Base-by-base conservation (phyloP, 352 stramenopile genomes). In the Phytophthora fragariae region DNA sequence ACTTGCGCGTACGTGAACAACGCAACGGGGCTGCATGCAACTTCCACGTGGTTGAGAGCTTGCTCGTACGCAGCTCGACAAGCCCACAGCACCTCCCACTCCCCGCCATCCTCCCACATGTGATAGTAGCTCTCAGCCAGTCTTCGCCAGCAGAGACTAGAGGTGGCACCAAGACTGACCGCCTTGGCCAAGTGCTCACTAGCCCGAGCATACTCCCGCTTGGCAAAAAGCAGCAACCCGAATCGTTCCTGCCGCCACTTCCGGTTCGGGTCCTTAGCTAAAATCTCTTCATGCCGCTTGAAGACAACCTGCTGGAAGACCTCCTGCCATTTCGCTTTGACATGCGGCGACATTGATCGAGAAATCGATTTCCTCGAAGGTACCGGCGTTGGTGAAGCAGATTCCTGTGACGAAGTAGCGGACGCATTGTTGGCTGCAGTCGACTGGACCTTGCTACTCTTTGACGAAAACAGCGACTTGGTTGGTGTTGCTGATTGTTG, bases 221-320 rank as follows among this genome's bases (percentile, higher is more conserved):
- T 77, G 0, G 75, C 62, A 27, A 86, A 93, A 3, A 91, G 68
- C 39, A 91, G 59, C 7, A 89, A 62, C 0, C 83, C 85, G 46
- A 93, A 86, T 9, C 86, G 79, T 53, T 93, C 85, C 37, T 95
- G 88, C 12, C 86, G 70, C 88, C 85, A 93, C 57, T 77, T 79
- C 14, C 86, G 80, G 17, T 86, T 83, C 5, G 80, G 72, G 21
- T 92, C 81, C 52, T 88, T 91, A 19, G 57, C 53, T 11, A 93
- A 61, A 46, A 92, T 86, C 31, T 88, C 72, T 39, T 90, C 73
- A 53, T 95, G 86, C 0, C 79, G 84, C 21, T 84, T 56, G 31
- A 90, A 88, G 33, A 92, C 54, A 47, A 93, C 52, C 5, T 68
- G 70, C n/a, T 86, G 64, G 27, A 84, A 77, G 4, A 63, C 77